Evolutionary conservation across 106 monocot genomes (phyloP).

Genomic region (Dendrobium officinale): DNA sequence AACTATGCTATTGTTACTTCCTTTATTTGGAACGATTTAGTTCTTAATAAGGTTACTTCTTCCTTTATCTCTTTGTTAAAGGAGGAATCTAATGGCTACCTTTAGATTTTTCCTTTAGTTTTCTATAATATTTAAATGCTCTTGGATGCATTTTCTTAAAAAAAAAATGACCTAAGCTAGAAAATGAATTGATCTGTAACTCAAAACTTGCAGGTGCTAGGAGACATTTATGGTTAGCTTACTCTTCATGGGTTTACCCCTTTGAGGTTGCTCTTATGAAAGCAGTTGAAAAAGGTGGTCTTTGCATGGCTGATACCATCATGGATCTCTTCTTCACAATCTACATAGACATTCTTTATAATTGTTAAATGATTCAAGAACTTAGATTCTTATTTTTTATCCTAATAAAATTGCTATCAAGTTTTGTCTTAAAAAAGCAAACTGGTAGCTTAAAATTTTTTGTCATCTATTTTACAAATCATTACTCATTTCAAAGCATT

Average conservation of each 20-base stretch:
- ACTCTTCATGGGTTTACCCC: constrained; percentile 92
- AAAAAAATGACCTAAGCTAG: too few species aligned
- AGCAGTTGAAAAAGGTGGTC: constrained; percentile 42
- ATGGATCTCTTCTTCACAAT: constrained; percentile 66
- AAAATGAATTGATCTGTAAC: not conserved
- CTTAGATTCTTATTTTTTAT: constrained; percentile 66
- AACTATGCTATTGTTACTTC: too few species aligned
- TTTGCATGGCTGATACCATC: constrained; percentile 51
- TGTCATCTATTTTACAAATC: not conserved
- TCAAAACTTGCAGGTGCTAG: constrained; percentile 54
- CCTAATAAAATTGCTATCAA: constrained; percentile 67
- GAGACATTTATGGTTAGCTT: constrained; percentile 88
- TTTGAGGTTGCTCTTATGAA: constrained; percentile 86
- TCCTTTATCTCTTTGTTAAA: too few species aligned
- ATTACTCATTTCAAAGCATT: not conserved
- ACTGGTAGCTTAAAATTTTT: not conserved
- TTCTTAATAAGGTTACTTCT: too few species aligned
- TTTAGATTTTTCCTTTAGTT: too few species aligned
- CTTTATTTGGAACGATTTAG: too few species aligned
- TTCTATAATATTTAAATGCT: too few species aligned
- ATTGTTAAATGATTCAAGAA: constrained; percentile 67
- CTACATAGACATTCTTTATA: constrained; percentile 84
- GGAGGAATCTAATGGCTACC: too few species aligned
- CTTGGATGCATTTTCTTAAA: too few species aligned
- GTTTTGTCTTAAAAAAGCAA: constrained; percentile 19